Base-by-base conservation (phyloP, 2,329 filamentous ascomycete species). In the Pseudocercospora macadamiae region DNA sequence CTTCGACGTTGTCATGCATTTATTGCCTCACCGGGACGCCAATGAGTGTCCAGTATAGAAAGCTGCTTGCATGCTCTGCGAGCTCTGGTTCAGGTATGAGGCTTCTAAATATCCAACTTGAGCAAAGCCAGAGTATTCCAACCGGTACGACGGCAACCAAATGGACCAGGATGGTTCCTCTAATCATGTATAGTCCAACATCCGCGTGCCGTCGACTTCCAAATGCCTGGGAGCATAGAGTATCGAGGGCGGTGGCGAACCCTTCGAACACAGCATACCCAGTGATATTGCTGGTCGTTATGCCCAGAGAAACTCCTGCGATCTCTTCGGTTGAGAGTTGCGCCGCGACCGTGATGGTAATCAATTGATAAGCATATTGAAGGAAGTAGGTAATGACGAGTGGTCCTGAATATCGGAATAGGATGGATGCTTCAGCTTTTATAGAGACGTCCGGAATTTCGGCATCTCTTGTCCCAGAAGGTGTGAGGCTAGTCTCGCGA, bases 261-360 rank as follows among this genome's bases (percentile, higher is more conserved):
- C 81, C 81, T 47, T 83, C 79, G 57, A 79, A 79, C 19, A 82
- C 71, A 1, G 82, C 78, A 18, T 80, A 76, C 0, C 82, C 82
- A 5, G 81, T 73, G 51, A 85, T 83, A 59, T 81, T 83, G 63
- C 82, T 80, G 0, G 81, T 83, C 45, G 81, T 83, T 21, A 80
- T 77, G 21, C 80, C 80, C 14, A 84, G 67, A 54, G 78, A 81
- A 0, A 82, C 80, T 0, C 82, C 82, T 1, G 80, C 82, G 8
- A 84, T 69, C 57, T 82, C 82, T 64, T 81, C 77, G 2, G 79
- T 79, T 18, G 81, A 77, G 7, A 84, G 75, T 64, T 81, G 81
- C 0, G 82, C 82, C 0, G 80, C 81, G 0, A 81, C 78, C 36
- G 82, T 77, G 19, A 81, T 81, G 1, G 80, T 81, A 55, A 82